phyloP scores from a whole-genome alignment of 768 basidiomycete genomes.

The Gloeostereum incarnatum region DNA sequence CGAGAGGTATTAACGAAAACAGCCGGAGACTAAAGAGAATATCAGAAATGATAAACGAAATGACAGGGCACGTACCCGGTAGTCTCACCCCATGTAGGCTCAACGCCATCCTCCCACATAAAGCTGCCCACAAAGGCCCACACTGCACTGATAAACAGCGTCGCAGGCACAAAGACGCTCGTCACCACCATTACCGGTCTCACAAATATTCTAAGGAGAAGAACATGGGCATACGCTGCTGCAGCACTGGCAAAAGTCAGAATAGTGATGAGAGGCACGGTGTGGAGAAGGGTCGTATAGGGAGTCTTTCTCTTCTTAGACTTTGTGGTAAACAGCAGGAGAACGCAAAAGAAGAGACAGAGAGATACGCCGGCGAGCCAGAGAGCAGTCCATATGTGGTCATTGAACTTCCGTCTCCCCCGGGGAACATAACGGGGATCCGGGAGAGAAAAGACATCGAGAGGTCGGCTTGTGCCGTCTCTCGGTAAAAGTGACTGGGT shows the following conservation, averaged over 20 bases:
- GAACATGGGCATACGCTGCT: constrained; percentile 66
- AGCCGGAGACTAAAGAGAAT: constrained; percentile 50
- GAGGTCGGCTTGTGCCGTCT: constrained; percentile 52
- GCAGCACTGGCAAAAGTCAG: constrained; percentile 62
- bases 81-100: constrained; percentile 77
- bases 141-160: constrained; percentile 62
- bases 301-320: constrained; percentile 31
- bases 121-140: constrained; percentile 84
- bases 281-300: constrained; percentile 67
- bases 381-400: constrained; percentile 59
- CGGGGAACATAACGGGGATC: constrained; percentile 63
- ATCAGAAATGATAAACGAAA: constrained; percentile 3
- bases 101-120: constrained; percentile 33
- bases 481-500: constrained; percentile 74
- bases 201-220: constrained; percentile 72
- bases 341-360: constrained; percentile 53
- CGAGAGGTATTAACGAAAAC: constrained; percentile 69
- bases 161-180: constrained; percentile 65
- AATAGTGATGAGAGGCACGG: constrained; percentile 68
- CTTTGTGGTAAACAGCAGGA: constrained; percentile 52
- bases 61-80: constrained; percentile 47
- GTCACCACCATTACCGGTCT: constrained; percentile 77
- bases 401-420: constrained; percentile 63
- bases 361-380: constrained; percentile 51
- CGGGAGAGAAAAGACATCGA: constrained; percentile 69